Conservation (phyloP, 73 alveolate species). For the Tetrahymena borealis region DNA sequence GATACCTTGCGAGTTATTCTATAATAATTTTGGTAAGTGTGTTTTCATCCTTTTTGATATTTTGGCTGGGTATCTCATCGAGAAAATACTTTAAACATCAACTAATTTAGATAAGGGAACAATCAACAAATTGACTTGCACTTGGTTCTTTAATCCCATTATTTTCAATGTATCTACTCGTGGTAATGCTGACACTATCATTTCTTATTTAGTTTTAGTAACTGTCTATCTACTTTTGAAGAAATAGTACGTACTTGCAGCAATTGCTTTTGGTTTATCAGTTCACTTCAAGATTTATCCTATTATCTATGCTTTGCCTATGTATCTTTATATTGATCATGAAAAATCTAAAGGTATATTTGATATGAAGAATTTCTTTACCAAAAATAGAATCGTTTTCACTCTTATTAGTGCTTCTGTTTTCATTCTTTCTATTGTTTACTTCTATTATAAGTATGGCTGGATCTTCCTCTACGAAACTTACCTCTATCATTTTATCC, state of each 20-base stretch:
- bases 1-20: slow-evolving; percentile 17
- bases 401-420: slow-evolving; percentile 66
- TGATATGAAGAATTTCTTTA: slow-evolving; percentile 55
- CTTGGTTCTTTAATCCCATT: slow-evolving; percentile 83
- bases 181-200: slow-evolving; percentile 88
- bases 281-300: slow-evolving; percentile 96
- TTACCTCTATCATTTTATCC: slow-evolving; percentile 83
- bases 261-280: slow-evolving; percentile 81
- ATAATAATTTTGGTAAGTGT: slow-evolving; percentile 30
- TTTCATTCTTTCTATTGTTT: slow-evolving; percentile 49
- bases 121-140: slow-evolving; percentile 28
- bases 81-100: slow-evolving; percentile 49
- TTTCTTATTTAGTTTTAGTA: slow-evolving; percentile 64
- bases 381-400: slow-evolving; percentile 61
- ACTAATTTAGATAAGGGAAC: slow-evolving; percentile 23
- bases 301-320: slow-evolving; percentile 81
- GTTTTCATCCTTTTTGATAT: slow-evolving; percentile 71
- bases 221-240: slow-evolving; percentile 63
- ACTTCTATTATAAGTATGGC: slow-evolving; percentile 77
- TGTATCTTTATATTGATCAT: slow-evolving; percentile 74
- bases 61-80: slow-evolving; percentile 55
- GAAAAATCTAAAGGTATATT: slow-evolving; percentile 18
- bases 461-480: slow-evolving; percentile 85
- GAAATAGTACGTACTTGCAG: slow-evolving; percentile 63
- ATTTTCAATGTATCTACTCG: slow-evolving; percentile 79